phyloP scores from a whole-genome alignment of 2,329 filamentous ascomycete species.

The Nigrospora sphaerica region DNA sequence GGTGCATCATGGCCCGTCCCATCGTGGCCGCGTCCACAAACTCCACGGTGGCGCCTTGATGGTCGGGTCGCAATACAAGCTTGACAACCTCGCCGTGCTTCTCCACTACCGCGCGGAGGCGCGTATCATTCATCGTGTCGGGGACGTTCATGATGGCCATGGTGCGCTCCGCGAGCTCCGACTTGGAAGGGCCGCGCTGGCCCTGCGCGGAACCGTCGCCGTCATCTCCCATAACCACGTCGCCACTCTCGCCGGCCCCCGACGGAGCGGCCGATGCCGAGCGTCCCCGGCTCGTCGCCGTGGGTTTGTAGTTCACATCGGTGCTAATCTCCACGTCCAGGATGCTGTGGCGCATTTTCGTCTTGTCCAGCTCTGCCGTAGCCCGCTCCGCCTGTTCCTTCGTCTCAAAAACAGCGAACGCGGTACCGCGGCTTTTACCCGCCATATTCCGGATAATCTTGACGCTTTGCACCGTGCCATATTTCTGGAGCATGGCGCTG shows the following conservation, averaged over 20 bases:
- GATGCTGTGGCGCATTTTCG: slow-evolving; percentile 60
- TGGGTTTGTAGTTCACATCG: slow-evolving; percentile 48
- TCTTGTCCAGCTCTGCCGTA: slow-evolving; percentile 59
- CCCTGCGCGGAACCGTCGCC: slow-evolving; percentile 8
- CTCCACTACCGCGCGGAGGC: slow-evolving; percentile 67
- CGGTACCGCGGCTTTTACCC: slow-evolving; percentile 68
- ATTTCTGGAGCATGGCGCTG: slow-evolving; percentile 62
- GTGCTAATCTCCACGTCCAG: slow-evolving; percentile 59
- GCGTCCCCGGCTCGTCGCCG: slow-evolving; percentile 34
- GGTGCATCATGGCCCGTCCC: slow-evolving; percentile 60
- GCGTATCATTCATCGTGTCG: slow-evolving; percentile 85
- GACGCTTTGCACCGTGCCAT: slow-evolving; percentile 67
- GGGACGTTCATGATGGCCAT: slow-evolving; percentile 79
- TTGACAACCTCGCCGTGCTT: slow-evolving; percentile 66
- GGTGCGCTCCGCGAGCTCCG: slow-evolving; percentile 57
- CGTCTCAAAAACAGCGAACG: slow-evolving; percentile 69
- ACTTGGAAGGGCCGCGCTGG: slow-evolving; percentile 29
- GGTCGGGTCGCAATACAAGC: slow-evolving; percentile 71
- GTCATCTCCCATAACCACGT: slow-evolving; percentile 29
- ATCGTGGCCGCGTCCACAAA: slow-evolving; percentile 64
- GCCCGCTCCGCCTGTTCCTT: slow-evolving; percentile 62
- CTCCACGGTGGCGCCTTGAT: slow-evolving; percentile 81
- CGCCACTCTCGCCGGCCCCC: slow-evolving; percentile 28
- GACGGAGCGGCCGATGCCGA: slow-evolving; percentile 25
- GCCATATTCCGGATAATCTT: slow-evolving; percentile 62